Base-by-base conservation (phyloP, 1,139 yeast genomes). In the Lodderomyces orthopsilosis region DNA sequence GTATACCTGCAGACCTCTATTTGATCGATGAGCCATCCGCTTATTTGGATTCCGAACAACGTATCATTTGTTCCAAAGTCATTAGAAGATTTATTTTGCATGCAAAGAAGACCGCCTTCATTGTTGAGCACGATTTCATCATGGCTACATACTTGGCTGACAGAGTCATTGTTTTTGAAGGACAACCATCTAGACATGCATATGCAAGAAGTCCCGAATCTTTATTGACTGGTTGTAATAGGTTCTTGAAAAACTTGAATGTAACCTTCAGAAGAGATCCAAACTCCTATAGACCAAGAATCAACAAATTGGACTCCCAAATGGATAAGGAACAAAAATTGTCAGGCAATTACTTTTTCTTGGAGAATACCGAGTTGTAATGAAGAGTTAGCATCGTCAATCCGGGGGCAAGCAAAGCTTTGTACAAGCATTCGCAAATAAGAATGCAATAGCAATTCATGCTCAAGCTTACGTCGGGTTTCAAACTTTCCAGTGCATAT, bases 221-320 rank as follows among this genome's bases (percentile, higher is more conserved):
- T 35, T 77, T 93, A 64, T 77, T 93, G 64, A 89, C 97, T 46
- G 98, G 99, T 58, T 93, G 98, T 79, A 93, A 93, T 79, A 77
- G 85, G 62, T 93, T 93, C 82, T 82, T 93, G 75, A 91, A 91
- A 82, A 91, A 90, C 68, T 81, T 93, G 75, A 89, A 93, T 58
- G 98, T 94, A 53, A 94, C 98, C 6, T 93, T 93, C 75, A 87
- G 99, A 82, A 88, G 98, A 76, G 99, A 93, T 73, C 98, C 98
- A 59, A 88, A 83, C 64, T 88, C 96, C 46, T 93, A 79, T 79
- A 85, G 99, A 74, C 98, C 98, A 60, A 86, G 99, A 81, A 93
- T 93, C 67, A 93, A 93, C 76, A 93, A 93, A 73, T 74, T 87
- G 62, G 98, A 87, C 63, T 91, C 98, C 46, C 98, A 93, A 77